Conservation (phyloP, 2,329 filamentous ascomycete genomes). For the Stagonosporopsis cucurbitacearum region DNA sequence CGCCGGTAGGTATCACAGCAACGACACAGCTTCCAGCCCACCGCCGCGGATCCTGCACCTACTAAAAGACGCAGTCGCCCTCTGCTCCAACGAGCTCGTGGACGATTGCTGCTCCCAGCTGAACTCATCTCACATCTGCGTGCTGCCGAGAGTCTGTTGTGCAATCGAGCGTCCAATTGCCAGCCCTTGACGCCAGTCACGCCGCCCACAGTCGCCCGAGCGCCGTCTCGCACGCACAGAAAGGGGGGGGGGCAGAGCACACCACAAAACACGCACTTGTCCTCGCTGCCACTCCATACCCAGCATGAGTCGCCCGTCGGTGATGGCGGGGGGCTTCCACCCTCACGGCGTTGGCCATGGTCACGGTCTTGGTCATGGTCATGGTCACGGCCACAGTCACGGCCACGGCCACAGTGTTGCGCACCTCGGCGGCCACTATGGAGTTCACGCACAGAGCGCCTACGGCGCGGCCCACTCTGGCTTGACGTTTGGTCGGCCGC, state of each 20-base stretch:
- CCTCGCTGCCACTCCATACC: constrained; percentile 1
- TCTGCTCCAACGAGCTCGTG: constrained; percentile 43
- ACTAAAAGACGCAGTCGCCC: constrained; percentile 47
- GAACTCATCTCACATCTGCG: constrained; percentile 7
- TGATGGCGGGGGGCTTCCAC: constrained; percentile 38
- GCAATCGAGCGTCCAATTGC: constrained; percentile 42
- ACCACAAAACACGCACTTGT: constrained; percentile 15
- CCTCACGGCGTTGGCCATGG: constrained; percentile 19
- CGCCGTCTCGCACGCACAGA: constrained; percentile 18
- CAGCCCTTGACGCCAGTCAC: constrained; percentile 33
- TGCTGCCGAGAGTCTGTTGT: constrained; percentile 44
- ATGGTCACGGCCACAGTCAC: constrained; percentile 13
- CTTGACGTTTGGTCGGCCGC: constrained; percentile 49
- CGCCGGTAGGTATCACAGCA: constrained; percentile 45
- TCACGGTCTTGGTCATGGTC: constrained; percentile 11
- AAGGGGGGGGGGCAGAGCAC: constrained; percentile 20
- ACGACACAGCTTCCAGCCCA: constrained; percentile 47
- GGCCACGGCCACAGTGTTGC: constrained; percentile 14
- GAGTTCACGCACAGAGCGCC: constrained; percentile 33
- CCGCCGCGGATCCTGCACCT: constrained; percentile 43
- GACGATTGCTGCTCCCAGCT: constrained; percentile 31
- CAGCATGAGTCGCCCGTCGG: constrained; percentile 41
- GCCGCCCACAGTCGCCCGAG: constrained; percentile 24
- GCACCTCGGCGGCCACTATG: constrained; percentile 29
- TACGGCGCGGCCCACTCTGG: constrained; percentile 36